These are phyloP conservation scores for Colletotrichum tropicale DNA, from an alignment of 2,329 filamentous ascomycete species.

Conservation along the genomic window DNA sequence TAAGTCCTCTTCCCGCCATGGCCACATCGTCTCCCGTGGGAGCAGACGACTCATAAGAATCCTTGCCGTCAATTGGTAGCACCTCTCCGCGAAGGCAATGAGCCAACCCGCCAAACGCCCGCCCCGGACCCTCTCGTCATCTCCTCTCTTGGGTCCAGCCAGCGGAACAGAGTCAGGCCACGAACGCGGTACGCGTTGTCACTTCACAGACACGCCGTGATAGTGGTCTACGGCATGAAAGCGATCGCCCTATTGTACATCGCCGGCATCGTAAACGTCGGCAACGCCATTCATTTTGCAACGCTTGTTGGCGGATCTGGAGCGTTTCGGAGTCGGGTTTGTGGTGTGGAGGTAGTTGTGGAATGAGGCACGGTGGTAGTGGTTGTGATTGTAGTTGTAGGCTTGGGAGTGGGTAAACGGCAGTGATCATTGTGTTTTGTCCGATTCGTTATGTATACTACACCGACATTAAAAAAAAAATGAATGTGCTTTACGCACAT, in stretches of 20 bases:
- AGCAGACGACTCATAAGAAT: neutral
- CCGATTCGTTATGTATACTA: neutral
- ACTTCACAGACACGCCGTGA: neutral
- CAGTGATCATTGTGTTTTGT: neutral
- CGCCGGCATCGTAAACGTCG: neutral
- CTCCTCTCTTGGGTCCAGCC: neutral
- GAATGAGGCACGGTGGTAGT: neutral
- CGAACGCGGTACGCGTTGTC: neutral
- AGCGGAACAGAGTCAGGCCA: neutral
- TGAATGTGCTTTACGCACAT: neutral
- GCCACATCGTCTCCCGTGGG: rapidly evolving
- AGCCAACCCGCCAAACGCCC: neutral
- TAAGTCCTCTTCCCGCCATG: neutral
- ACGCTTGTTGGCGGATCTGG: neutral
- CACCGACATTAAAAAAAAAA: neutral
- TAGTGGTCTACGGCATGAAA: neutral
- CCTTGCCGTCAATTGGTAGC: neutral
- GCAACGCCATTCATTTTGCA: neutral
- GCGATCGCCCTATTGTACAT: neutral
- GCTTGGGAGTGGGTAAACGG: neutral
- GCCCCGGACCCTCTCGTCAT: neutral
- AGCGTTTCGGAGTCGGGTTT: neutral
- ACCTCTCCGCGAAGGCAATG: neutral
- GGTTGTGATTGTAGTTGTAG: rapidly evolving
- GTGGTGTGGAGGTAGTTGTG: neutral